These are phyloP conservation scores for Croton laevigatus DNA, from an alignment of 441 rosid genomes.

Conservation along the genomic window DNA sequence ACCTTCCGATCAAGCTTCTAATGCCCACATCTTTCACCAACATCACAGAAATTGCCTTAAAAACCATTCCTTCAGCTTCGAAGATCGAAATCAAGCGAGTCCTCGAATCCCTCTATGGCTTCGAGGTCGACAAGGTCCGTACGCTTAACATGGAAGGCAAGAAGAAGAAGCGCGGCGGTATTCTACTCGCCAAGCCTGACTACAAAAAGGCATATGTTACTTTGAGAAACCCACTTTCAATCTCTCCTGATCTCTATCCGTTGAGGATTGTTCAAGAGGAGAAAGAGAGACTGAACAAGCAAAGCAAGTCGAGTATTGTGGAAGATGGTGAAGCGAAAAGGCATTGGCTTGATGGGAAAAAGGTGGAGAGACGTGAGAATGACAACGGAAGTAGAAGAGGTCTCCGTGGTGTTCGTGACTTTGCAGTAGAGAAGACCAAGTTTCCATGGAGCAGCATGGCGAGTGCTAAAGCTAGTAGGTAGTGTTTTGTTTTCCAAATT, in stretches of 20 bases:
- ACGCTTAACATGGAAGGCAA: conserved; percentile 90
- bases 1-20: conserved; percentile 75
- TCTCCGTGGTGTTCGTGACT: conserved; percentile 27
- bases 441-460: conserved; percentile 87
- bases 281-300: conserved; percentile 52
- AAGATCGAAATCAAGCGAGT: conserved; percentile 90
- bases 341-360: conserved; percentile 75
- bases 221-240: conserved; percentile 51
- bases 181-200: conserved; percentile 71
- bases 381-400: conserved; percentile 20
- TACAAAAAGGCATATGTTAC: conserved; percentile 88
- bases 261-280: conserved; percentile 54
- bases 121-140: conserved; percentile 70
- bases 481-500: not conserved
- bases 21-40: conserved; percentile 49
- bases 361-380: conserved; percentile 26
- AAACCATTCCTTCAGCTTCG: conserved; percentile 75
- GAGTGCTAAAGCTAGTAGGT: conserved; percentile 38
- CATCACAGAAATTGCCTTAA: conserved; percentile 66
- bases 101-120: conserved; percentile 79
- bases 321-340: conserved; percentile 63
- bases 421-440: conserved; percentile 33
- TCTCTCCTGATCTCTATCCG: conserved; percentile 67
- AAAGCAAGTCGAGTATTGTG: conserved; percentile 46
- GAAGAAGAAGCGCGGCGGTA: conserved; percentile 82